phyloP scores from a whole-genome alignment of 352 stramenopile species.

The Globisporangium viniferum region DNA sequence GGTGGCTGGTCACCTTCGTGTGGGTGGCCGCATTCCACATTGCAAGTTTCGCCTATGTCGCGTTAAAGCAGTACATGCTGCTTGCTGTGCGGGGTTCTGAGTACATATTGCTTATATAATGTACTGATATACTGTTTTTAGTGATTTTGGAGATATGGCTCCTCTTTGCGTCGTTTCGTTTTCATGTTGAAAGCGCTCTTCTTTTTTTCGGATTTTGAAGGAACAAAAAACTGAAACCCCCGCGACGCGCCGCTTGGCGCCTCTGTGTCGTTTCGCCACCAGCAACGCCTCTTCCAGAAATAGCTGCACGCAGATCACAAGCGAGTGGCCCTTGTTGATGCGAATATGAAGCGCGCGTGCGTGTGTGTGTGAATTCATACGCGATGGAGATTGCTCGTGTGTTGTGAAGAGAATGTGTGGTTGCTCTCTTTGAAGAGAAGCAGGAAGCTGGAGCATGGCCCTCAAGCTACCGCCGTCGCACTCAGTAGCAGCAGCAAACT shows the following conservation, averaged over 20 bases:
- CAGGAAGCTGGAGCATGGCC: constrained; percentile 10
- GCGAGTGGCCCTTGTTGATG: too few species aligned
- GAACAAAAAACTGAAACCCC: background rate
- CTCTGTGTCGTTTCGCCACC: too few species aligned
- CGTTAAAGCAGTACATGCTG: too few species aligned
- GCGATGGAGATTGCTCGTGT: too few species aligned
- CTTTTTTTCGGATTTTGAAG: too few species aligned
- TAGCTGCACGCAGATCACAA: background rate
- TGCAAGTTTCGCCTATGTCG: background rate
- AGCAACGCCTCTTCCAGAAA: background rate
- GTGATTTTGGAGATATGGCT: background rate
- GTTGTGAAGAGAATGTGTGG: too few species aligned
- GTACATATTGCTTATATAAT: too few species aligned
- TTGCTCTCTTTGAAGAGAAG: background rate
- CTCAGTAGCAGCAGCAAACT: background rate
- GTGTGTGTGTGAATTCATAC: too few species aligned
- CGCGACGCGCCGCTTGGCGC: background rate
- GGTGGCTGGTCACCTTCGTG: too few species aligned
- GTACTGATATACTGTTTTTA: background rate
- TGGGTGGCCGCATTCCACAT: background rate
- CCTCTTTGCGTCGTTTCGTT: background rate
- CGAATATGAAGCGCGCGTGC: too few species aligned
- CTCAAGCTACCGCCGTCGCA: constrained; percentile 18
- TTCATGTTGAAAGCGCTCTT: background rate
- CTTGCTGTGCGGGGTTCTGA: too few species aligned